phyloP scores from a whole-genome alignment of 2,329 filamentous ascomycete species.

The Fusarium anguioides region DNA sequence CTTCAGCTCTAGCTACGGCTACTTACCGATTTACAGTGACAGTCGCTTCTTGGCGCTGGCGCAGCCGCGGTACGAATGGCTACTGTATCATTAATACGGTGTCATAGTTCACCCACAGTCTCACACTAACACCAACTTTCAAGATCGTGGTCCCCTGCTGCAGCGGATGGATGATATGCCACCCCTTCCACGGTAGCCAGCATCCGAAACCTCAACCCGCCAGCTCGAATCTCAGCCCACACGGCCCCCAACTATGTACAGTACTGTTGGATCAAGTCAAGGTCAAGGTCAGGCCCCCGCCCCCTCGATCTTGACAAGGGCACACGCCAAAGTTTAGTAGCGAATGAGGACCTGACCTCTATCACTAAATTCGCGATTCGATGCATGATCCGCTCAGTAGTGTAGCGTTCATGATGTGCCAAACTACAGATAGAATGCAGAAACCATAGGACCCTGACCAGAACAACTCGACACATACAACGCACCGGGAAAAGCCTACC shows the following conservation, averaged over 20 bases:
- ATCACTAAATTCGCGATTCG: conserved; percentile 11
- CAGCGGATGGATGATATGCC: conserved; percentile 1
- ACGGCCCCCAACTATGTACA: conserved; percentile 15
- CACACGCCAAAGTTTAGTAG: conserved; percentile 20
- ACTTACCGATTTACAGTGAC: conserved; percentile 4
- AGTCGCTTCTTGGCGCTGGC: neutral
- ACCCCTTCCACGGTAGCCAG: conserved; percentile 35
- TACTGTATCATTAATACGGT: conserved; percentile 3
- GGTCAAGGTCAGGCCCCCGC: conserved; percentile 4
- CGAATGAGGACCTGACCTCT: conserved; percentile 29
- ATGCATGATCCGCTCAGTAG: too few species aligned
- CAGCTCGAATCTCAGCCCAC: conserved; percentile 47
- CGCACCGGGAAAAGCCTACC: conserved; percentile 5
- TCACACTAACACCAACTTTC: conserved; percentile 10
- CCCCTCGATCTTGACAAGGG: conserved; percentile 42
- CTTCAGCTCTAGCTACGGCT: conserved; percentile 18
- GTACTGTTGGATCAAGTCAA: too few species aligned
- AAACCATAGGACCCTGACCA: neutral
- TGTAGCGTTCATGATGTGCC: too few species aligned
- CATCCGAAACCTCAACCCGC: conserved; percentile 34
- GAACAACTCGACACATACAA: conserved; percentile 1
- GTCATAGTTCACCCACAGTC: too few species aligned
- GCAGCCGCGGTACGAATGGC: neutral
- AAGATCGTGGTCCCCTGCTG: conserved; percentile 25
- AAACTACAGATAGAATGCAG: neutral